A percentile compares a stretch with the other conserved stretches of the same genome.
These are phyloP conservation scores for Wolfiporia cocos DNA, from an alignment of 1,284 basidiomycete genomes.

Conservation along the genomic window DNA sequence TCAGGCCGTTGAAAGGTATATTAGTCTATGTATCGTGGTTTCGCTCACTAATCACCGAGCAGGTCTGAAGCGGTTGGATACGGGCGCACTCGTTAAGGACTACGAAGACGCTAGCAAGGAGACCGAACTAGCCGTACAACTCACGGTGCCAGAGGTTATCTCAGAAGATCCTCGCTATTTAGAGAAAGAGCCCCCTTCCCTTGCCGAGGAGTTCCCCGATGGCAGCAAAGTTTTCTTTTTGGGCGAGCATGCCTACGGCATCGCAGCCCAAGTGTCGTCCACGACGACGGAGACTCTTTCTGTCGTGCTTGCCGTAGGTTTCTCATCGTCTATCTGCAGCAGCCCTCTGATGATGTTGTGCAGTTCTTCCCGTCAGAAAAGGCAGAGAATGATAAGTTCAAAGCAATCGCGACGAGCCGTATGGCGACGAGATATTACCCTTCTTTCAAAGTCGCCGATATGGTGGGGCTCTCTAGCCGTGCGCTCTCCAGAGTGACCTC, in stretches of 20 bases:
- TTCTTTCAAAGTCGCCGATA: slow-evolving; percentile 68
- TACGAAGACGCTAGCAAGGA: slow-evolving; percentile 84
- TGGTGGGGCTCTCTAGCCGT: slow-evolving; percentile 66
- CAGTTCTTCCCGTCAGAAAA: slow-evolving; percentile 85
- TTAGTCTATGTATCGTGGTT: background rate
- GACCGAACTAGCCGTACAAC: slow-evolving; percentile 81
- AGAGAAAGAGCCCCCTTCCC: slow-evolving; percentile 77
- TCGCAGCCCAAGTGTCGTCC: slow-evolving; percentile 81
- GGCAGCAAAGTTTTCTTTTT: slow-evolving; percentile 95
- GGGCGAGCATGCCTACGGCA: slow-evolving; percentile 90
- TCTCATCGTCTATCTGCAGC: background rate
- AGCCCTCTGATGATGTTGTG: background rate
- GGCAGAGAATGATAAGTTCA: slow-evolving; percentile 76
- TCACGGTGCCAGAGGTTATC: slow-evolving; percentile 70
- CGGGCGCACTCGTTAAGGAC: slow-evolving; percentile 91
- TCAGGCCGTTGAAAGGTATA: slow-evolving; percentile 81
- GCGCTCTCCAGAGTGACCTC: slow-evolving; percentile 89
- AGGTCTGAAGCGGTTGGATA: slow-evolving; percentile 87
- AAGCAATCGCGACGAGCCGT: slow-evolving; percentile 52
- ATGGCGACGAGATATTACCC: slow-evolving; percentile 63
- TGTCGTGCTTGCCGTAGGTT: slow-evolving; percentile 69
- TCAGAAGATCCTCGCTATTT: slow-evolving; percentile 88
- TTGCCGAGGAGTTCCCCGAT: slow-evolving; percentile 87
- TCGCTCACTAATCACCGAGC: slow-evolving; percentile 6
- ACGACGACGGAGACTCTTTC: slow-evolving; percentile 67